Evolutionary conservation across 129 eudicot species (phyloP).

Genomic region (Tanacetum coccineum): DNA sequence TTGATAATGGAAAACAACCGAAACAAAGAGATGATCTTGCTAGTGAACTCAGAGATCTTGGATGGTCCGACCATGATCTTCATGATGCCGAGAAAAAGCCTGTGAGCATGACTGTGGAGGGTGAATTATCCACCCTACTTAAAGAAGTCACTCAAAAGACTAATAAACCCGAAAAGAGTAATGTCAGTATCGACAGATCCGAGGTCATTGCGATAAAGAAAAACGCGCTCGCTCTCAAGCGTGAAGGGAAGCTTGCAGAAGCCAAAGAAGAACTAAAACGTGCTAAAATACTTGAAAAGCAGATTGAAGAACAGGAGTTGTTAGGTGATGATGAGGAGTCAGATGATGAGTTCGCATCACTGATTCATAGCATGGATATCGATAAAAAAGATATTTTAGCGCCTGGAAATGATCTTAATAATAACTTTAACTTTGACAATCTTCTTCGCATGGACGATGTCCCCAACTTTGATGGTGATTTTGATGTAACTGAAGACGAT

Average conservation of each 20-base stretch:
- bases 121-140: constrained; percentile 68
- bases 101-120: constrained; percentile 58
- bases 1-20: constrained; percentile 35
- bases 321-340: constrained; percentile 77
- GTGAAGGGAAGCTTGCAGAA: constrained; percentile 75
- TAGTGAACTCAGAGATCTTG: constrained; percentile 69
- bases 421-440: constrained; percentile 40
- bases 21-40: constrained; percentile 61
- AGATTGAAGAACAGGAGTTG: constrained; percentile 83
- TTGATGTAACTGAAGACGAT: constrained; percentile 81
- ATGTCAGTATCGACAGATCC: constrained; percentile 42
- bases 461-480: constrained; percentile 41
- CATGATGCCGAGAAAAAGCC: constrained; percentile 65
- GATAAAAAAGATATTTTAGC: constrained; percentile 49
- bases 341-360: constrained; percentile 71
- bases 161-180: constrained; percentile 31
- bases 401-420: constrained; percentile 30
- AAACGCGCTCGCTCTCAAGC: constrained; percentile 78
- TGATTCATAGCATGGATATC: constrained; percentile 63
- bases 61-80: constrained; percentile 90
- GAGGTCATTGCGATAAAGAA: constrained; percentile 70
- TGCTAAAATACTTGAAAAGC: constrained; percentile 89
- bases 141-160: constrained; percentile 51
- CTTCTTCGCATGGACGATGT: constrained; percentile 47
- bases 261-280: constrained; percentile 89